These are phyloP conservation scores for Amanita jacksonii DNA, from an alignment of 768 basidiomycete genomes.

Conservation along the genomic window DNA sequence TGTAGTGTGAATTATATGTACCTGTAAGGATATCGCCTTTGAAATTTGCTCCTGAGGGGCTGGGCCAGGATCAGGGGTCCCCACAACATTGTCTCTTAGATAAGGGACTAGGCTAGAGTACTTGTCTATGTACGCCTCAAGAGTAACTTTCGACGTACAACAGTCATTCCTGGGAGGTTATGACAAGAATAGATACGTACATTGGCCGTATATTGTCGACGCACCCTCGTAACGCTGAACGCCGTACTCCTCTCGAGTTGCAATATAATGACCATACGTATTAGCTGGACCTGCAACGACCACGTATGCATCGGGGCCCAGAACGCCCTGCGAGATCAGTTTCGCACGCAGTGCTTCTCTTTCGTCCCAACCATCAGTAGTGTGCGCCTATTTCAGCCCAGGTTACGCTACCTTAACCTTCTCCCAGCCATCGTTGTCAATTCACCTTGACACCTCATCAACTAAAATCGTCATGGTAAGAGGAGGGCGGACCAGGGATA, in stretches of 20 bases:
- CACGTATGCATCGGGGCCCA: conserved; percentile 63
- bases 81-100: conserved; percentile 40
- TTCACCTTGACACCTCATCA: conserved; percentile 34
- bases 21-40: conserved; percentile 61
- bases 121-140: conserved; percentile 76
- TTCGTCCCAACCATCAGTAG: conserved; percentile 6
- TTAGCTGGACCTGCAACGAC: conserved; percentile 79
- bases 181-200: conserved; percentile 29
- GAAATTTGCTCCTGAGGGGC: conserved; percentile 56
- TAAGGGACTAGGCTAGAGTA: conserved; percentile 58
- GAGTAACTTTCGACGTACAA: conserved; percentile 42
- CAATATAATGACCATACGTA: conserved; percentile 66
- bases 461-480: not conserved
- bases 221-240: conserved; percentile 78
- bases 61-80: conserved; percentile 49
- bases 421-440: conserved; percentile 78
- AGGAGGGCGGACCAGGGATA: conserved; percentile 42
- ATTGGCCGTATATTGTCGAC: conserved; percentile 67
- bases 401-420: conserved; percentile 45
- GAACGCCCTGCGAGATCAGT: conserved; percentile 52
- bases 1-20: too few relatives aligned
- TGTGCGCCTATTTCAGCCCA: not conserved
- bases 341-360: conserved; percentile 60
- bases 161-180: conserved; percentile 2
- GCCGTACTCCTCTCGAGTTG: conserved; percentile 64